Base-by-base conservation (phyloP, 768 basidiomycete genomes). In the Symmetrospora coprosmae region DNA sequence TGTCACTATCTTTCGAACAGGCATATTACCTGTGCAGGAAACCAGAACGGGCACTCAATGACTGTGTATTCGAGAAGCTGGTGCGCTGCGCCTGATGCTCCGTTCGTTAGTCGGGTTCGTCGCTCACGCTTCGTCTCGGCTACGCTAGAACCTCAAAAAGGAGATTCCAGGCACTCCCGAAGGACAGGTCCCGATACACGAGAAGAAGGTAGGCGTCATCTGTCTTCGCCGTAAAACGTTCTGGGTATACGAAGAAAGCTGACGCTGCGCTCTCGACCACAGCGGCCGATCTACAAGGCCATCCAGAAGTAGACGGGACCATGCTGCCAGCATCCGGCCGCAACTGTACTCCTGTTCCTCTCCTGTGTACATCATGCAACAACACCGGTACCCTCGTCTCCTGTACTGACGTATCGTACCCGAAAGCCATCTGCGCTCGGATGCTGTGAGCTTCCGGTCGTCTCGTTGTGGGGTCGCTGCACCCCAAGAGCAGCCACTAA, bases 41-140 rank as follows among this genome's bases (percentile, higher is more conserved):
- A 72, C 83, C 82, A 2, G 94, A 99, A 72, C 82, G 84, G 64
- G 72, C 80, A 53, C 78, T 96, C 46, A 99, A 97, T 77, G 76
- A 82, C 60, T 97, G 92, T 76, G 86, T 92, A 78, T 91, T 96
- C 70, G 84, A 91, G 73, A 96, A 94, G 72, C 79, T 97, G 67
- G 92, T 62, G 23, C 11, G 55, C 37, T 17, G 19, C 38, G 9
- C 45, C 41, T 35, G 59, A 34, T 16, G 16, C 34, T 2, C 14
- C 39, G 17, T 14, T 45, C 41, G n/a, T 46, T 3, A 31, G 38
- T 34, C 53, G 33, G n/a, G n/a, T 14, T 31, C 31, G 30, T 1
- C 14, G 28, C 23, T 45, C 37, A 43, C 9, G 30, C 11, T 17
- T 46, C 19, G 28, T 21, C 28, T 56, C 23, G 11, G 39, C 53